phyloP scores from a whole-genome alignment of 306 rosid genomes.

The Vicia sativa region DNA sequence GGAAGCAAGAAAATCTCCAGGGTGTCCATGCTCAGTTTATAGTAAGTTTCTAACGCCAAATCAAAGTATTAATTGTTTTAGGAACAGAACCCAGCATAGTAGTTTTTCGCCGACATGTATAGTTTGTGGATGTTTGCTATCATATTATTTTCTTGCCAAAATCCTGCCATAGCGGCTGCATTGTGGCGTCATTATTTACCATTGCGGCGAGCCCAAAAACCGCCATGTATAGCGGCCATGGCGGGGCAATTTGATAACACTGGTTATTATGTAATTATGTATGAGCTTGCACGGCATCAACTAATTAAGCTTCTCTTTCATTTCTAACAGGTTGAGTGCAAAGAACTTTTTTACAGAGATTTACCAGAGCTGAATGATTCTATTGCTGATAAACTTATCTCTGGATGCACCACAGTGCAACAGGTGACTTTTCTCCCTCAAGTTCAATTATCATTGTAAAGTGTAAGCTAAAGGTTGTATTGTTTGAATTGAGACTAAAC shows the following conservation, averaged over 20 bases:
- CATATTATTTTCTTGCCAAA: background rate
- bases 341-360: conserved; percentile 92
- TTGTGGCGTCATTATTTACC: no score
- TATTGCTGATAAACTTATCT: conserved; percentile 79
- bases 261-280: background rate
- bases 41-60: conserved; percentile 54
- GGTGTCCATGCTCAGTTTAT: conserved; percentile 91
- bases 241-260: no score
- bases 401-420: conserved; percentile 75
- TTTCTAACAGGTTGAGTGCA: conserved; percentile 80
- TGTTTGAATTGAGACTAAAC: conserved; percentile 27
- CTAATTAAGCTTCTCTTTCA: conserved; percentile 28
- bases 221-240: no score
- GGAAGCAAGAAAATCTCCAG: conserved; percentile 82
- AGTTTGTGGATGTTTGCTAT: conserved; percentile 20
- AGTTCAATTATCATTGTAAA: background rate
- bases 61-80: background rate
- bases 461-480: conserved; percentile 25
- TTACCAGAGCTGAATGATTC: conserved; percentile 83
- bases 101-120: conserved; percentile 18
- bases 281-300: background rate
- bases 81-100: conserved; percentile 13
- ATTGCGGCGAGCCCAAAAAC: no score
- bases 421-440: conserved; percentile 54
- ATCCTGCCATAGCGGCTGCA: no score